Conservation (phyloP, 2,329 filamentous ascomycete species). For the Scytalidium sp. region DNA sequence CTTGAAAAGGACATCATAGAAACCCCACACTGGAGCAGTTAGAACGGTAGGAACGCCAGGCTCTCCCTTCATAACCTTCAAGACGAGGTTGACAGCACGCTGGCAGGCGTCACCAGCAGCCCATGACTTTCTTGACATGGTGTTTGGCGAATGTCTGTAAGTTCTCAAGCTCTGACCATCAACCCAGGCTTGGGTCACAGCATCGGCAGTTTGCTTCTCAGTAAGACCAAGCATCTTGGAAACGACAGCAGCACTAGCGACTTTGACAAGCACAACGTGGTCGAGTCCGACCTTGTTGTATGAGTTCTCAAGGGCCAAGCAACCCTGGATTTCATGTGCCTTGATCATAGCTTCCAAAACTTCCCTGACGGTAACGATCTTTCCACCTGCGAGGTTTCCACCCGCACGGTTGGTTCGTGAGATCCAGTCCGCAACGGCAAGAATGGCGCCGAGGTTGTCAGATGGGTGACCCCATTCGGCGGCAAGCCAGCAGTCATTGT, state of each 20-base stretch:
- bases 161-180: conserved; percentile 95
- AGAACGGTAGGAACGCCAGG: conserved; percentile 88
- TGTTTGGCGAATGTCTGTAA: conserved; percentile 96
- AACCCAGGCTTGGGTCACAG: conserved; percentile 95
- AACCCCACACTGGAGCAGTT: conserved; percentile 91
- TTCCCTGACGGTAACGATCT: conserved; percentile 84
- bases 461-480: conserved; percentile 99
- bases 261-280: conserved; percentile 97
- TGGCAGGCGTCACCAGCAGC: conserved; percentile 97
- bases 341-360: conserved; percentile 98
- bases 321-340: conserved; percentile 98
- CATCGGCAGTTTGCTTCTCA: conserved; percentile 90
- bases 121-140: conserved; percentile 99
- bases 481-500: conserved; percentile 99
- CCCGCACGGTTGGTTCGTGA: conserved; percentile 80
- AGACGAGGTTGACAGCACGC: conserved; percentile 83
- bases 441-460: conserved; percentile 95
- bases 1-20: conserved; percentile 98
- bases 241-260: conserved; percentile 90
- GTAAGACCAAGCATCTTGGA: conserved; percentile 90
- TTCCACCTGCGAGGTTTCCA: conserved; percentile 80
- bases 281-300: conserved; percentile 98
- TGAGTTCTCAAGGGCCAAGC: conserved; percentile 93
- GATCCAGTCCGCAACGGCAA: conserved; percentile 96
- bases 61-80: conserved; percentile 92